A percentile compares a stretch with the other conserved stretches of the same genome.
phyloP scores from a whole-genome alignment of 2,329 filamentous ascomycete genomes.

The Diaporthe velutina region DNA sequence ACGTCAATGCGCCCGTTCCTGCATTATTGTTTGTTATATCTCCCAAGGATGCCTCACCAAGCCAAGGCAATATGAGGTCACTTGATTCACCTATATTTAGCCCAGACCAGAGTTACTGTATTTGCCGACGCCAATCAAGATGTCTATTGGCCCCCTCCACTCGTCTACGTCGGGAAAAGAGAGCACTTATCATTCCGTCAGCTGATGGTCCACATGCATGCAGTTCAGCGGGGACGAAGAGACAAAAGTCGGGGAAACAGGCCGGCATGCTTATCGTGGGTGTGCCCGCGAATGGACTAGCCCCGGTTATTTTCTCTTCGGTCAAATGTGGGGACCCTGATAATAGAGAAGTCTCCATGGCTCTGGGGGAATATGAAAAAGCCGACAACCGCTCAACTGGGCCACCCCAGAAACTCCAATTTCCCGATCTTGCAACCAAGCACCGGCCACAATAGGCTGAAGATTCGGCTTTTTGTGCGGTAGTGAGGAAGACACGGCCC shows the following conservation, averaged over 20 bases:
- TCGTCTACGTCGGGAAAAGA: neutral
- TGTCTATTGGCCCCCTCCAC: neutral
- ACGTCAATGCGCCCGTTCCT: neutral
- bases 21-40: neutral
- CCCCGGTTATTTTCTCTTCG: neutral
- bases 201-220: constrained; percentile 1
- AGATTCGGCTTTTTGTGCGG: neutral
- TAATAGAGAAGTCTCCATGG: neutral
- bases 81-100: neutral
- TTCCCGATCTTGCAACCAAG: neutral
- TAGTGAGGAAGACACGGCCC: neutral
- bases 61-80: neutral
- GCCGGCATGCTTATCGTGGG: neutral
- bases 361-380: neutral
- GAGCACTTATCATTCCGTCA: neutral
- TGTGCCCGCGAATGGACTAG: neutral
- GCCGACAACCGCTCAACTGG: neutral
- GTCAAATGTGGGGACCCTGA: neutral
- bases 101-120: neutral
- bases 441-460: too few species aligned
- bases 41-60: neutral
- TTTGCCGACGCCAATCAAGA: constrained; percentile 8
- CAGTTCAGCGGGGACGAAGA: neutral
- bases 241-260: neutral
- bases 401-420: neutral